Base-by-base conservation (phyloP, 2,329 filamentous ascomycete species). In the Clonostachys chloroleuca region DNA sequence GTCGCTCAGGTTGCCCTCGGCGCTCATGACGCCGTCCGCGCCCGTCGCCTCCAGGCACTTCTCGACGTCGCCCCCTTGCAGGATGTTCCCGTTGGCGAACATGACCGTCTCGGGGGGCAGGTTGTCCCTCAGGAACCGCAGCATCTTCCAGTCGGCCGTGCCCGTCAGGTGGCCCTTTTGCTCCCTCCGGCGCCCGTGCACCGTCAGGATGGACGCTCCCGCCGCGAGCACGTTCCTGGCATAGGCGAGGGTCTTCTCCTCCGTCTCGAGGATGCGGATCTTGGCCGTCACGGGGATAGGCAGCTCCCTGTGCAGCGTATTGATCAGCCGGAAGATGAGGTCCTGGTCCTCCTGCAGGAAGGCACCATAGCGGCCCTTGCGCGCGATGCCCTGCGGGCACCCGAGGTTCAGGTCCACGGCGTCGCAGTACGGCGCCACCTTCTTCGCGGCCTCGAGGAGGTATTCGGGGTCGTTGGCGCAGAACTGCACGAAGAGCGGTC, bases 161-260 rank as follows among this genome's bases (percentile, higher is more conserved):
- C 94, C 94, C 0, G 94, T 99, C 59, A 95, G 80, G 62, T 99
- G 94, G 0, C 94, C 92, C 70, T 99, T 99, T 65, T 97, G 92
- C 59, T 97, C 91, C 53, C 94, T 77, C 52, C 82, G 79, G 35
- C 94, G 78, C 1, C 94, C 94, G 70, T 99, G 94, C 0, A 99
- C 89, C 0, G 94, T 94, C 51, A 99, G 76, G 47, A 97, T 92
- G 57, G 89, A 96, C 4, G 94, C 94, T 12, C 94, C 94, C 0
- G 94, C 92, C 5, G 77, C 80, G 7, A 99, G 68, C 2, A 97
- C 87, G 67, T 89, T 95, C 58, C 84, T 83, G 12, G 94, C 94
- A 65, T 99, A 99, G 41, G 84, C 85, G 52, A 99, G 70, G 1
- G 92, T 96, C 62, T 86, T 83, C 69, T 96, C 92, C 52, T 78